phyloP scores from a whole-genome alignment of 2,329 filamentous ascomycete species.

The Colletotrichum liaoningense region DNA sequence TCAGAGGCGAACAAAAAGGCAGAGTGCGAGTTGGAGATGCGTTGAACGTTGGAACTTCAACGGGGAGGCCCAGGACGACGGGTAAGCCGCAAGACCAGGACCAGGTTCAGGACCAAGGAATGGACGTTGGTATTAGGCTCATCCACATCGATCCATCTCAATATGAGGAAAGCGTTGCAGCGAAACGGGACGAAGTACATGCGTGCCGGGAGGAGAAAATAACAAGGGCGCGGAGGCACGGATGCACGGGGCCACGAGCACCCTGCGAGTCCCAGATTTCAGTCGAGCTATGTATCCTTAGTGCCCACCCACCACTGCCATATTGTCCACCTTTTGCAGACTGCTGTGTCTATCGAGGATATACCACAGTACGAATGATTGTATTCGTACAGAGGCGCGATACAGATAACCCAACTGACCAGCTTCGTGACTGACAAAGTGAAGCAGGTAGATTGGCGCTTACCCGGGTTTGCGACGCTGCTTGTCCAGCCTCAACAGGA shows the following conservation, averaged over 20 bases:
- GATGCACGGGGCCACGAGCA: slow-evolving; percentile 23
- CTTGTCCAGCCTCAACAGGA: not conserved
- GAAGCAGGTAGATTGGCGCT: slow-evolving; percentile 7
- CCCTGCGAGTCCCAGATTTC: slow-evolving; percentile 7
- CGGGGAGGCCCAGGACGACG: not conserved
- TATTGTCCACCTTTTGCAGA: not conserved
- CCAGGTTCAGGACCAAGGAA: not conserved
- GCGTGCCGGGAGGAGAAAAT: not conserved
- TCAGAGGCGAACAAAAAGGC: not conserved
- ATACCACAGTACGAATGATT: not conserved
- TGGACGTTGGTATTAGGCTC: slow-evolving; percentile 26
- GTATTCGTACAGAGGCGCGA: too few relatives aligned
- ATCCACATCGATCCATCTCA: slow-evolving; percentile 26
- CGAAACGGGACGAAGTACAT: slow-evolving; percentile 27
- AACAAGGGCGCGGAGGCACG: slow-evolving; percentile 20
- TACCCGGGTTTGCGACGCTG: slow-evolving; percentile 1
- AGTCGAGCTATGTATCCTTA: not conserved
- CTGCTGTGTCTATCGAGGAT: not conserved
- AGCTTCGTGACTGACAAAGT: not conserved
- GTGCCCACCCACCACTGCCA: not conserved
- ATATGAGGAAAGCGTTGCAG: slow-evolving; percentile 9
- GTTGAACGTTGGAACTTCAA: not conserved
- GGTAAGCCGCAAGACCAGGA: not conserved
- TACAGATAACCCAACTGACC: not conserved
- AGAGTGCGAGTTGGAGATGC: not conserved